Evolutionary conservation across 169 alveolate species (phyloP).

Genomic region (Cryptosporidium sp.): DNA sequence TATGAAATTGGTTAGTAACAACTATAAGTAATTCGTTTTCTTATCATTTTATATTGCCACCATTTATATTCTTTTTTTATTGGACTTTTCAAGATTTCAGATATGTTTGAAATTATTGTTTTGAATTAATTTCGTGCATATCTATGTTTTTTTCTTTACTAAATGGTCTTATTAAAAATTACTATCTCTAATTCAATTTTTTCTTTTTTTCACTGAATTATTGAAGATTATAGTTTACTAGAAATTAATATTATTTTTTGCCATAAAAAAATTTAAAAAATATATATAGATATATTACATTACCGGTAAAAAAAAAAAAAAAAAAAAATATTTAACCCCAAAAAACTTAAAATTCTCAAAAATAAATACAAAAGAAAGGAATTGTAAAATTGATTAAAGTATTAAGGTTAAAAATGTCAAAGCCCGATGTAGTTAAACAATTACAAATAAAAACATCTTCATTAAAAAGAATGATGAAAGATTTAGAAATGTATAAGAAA

Average conservation of each 20-base stretch:
- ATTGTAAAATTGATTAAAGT: not conserved
- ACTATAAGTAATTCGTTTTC: not conserved
- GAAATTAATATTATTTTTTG: too few relatives aligned
- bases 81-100: not conserved
- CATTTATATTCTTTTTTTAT: too few relatives aligned
- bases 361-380: not conserved
- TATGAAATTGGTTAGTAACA: too few relatives aligned
- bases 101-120: too few relatives aligned
- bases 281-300: not conserved
- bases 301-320: not conserved
- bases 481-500: constrained; percentile 56
- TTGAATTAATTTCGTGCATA: too few relatives aligned
- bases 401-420: constrained; percentile 14
- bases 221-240: too few relatives aligned
- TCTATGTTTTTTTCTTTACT: not conserved
- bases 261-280: not conserved
- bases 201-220: too few relatives aligned
- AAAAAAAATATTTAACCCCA: not conserved
- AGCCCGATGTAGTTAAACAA: constrained; percentile 27
- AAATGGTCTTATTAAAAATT: too few relatives aligned
- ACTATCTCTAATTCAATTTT: not conserved
- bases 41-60: too few relatives aligned
- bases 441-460: constrained; percentile 51
- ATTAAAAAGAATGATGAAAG: constrained; percentile 52
- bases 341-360: not conserved